These are phyloP conservation scores for Colletotrichum gigasporum DNA, from an alignment of 2,329 filamentous ascomycete species.

Conservation along the genomic window DNA sequence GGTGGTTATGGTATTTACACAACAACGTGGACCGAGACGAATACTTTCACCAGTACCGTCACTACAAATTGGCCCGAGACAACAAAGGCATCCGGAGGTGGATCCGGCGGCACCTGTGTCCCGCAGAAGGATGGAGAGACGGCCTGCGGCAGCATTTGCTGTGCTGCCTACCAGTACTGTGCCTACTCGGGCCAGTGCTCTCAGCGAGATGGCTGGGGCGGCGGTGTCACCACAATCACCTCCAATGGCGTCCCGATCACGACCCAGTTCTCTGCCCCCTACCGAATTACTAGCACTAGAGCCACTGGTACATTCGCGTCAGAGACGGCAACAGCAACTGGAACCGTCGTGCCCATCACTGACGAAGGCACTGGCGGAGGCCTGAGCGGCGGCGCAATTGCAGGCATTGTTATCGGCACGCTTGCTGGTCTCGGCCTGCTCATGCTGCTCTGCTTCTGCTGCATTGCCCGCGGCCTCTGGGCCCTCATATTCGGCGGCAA, in stretches of 20 bases:
- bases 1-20: conserved; percentile 52
- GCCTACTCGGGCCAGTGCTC: conserved; percentile 66
- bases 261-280: conserved; percentile 62
- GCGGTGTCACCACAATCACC: conserved; percentile 52
- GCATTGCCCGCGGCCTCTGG: conserved; percentile 71
- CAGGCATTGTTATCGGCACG: conserved; percentile 81
- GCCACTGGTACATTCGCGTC: conserved; percentile 61
- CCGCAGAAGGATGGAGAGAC: conserved; percentile 63
- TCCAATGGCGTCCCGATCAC: conserved; percentile 58
- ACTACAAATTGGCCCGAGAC: conserved; percentile 58
- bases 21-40: conserved; percentile 69
- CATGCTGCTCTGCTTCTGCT: conserved; percentile 78
- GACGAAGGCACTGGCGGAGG: conserved; percentile 47
- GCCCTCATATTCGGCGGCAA: conserved; percentile 70
- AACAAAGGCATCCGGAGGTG: conserved; percentile 45
- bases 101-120: conserved; percentile 54
- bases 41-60: conserved; percentile 68
- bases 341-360: conserved; percentile 52
- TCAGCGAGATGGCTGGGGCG: conserved; percentile 46
- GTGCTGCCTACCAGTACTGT: conserved; percentile 75
- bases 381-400: conserved; percentile 78
- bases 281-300: conserved; percentile 64
- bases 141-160: conserved; percentile 76
- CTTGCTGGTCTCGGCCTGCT: conserved; percentile 74
- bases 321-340: conserved; percentile 63